Evolutionary conservation across 2,329 filamentous ascomycete genomes (phyloP), one percentile per base, ranked within the genome.

Genomic region (Trichoderma gracile): DNA sequence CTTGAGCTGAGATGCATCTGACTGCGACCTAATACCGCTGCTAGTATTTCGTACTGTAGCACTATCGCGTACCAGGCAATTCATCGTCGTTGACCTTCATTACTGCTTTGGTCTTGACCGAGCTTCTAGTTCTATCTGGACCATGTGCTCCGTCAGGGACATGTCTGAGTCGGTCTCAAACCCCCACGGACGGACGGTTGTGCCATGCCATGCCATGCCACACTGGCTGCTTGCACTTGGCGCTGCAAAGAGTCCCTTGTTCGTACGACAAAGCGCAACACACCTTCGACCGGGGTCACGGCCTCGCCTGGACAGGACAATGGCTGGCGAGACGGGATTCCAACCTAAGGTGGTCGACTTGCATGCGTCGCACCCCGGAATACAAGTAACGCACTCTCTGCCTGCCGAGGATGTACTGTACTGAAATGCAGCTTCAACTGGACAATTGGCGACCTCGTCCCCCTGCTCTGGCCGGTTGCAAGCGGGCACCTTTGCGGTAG

Each of bases 61-160:
- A 38, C 33, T 38, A 38, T 38, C 33, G 33, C 33, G 5, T 4
- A 25, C 43, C 47, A 15, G 56, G 57, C 14, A 60, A 45, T 52
- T 45, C 47, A 60, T 60, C 57, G 42, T 33, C 57, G 57, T 42
- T 60, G 57, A 60, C 47, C 57, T 60, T 46, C 47, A 60, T 60
- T 52, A 40, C 57, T 60, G 38, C 38, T 60, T 52, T 60, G 23
- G 57, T 33, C 47, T 33, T 60, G 57, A 43, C 33, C 57, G 57
- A 60, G 57, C 33, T 27, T 38, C 33, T 38, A 10, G 23, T 27
- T 38, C 33, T 38, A 10, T 40, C 38, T 52, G 47, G 7, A 49
- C 42, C 55, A 33, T 19, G 45, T 38, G 21, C 56, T 59, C 43
- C 33, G 19, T 42, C 30, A 25, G 14, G 17, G 23, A 50, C 55